A percentile compares a stretch with the other conserved stretches of the same genome.
phyloP scores from a whole-genome alignment of 129 eudicot species.

The Heracleum sosnowskyi region DNA sequence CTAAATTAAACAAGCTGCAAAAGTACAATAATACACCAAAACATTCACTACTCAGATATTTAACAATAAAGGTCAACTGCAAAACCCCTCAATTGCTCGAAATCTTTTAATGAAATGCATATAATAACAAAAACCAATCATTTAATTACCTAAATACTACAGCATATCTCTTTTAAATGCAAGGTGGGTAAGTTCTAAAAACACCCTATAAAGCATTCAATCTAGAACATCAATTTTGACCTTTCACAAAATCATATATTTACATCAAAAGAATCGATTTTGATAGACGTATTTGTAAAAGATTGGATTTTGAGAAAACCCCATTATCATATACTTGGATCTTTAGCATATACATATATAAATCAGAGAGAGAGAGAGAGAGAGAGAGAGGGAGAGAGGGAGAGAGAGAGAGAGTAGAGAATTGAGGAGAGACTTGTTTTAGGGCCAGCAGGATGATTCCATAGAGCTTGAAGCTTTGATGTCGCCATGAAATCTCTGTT shows the following conservation, averaged over 20 bases:
- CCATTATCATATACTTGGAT: not conserved
- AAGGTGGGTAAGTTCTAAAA: not conserved
- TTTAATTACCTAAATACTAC: not conserved
- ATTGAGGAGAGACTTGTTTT: constrained; percentile 51
- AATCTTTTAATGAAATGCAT: not conserved
- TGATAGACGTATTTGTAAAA: not conserved
- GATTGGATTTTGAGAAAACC: not conserved
- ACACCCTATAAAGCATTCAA: not conserved
- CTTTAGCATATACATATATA: not conserved
- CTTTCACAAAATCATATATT: not conserved
- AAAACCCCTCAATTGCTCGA: not conserved
- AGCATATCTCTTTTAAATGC: not conserved
- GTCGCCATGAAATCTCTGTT: constrained; percentile 42
- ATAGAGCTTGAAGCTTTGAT: constrained; percentile 62
- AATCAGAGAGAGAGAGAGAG: too few relatives aligned
- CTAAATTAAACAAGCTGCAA: not conserved
- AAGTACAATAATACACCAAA: too few relatives aligned
- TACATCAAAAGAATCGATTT: not conserved
- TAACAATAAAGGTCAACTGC: not conserved
- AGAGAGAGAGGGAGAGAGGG: too few relatives aligned
- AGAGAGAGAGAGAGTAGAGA: not conserved
- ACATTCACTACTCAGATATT: too few relatives aligned
- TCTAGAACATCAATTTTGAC: not conserved
- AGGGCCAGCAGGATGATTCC: constrained; percentile 99
- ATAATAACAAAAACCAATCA: not conserved